These are phyloP conservation scores for Candida loeiensis DNA, from an alignment of 805 yeast genomes.

Conservation along the genomic window DNA sequence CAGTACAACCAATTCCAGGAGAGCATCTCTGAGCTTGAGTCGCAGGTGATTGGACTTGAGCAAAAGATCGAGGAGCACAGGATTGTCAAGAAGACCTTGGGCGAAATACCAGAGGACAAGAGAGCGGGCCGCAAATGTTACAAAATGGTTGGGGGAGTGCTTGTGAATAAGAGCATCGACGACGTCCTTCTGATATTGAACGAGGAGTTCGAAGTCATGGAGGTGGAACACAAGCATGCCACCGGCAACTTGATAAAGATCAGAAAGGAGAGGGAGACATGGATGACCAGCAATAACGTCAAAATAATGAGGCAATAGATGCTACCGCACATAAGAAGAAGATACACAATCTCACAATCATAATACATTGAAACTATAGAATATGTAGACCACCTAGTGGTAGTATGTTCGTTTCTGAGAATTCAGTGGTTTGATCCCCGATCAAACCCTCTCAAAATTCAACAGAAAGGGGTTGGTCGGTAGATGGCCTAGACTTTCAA, in stretches of 20 bases:
- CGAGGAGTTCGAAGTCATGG: conserved; percentile 42
- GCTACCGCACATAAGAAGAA: too few relatives aligned
- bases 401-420: too few relatives aligned
- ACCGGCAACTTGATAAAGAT: conserved; percentile 25
- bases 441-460: too few relatives aligned
- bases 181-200: conserved; percentile 65
- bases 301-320: conserved; percentile 34
- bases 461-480: too few relatives aligned
- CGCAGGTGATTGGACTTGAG: conserved; percentile 31
- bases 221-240: conserved; percentile 19
- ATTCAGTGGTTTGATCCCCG: too few relatives aligned
- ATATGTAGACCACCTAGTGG: neutral
- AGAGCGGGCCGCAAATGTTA: conserved; percentile 67
- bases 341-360: neutral
- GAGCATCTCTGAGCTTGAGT: conserved; percentile 34
- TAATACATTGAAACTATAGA: neutral
- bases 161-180: conserved; percentile 78
- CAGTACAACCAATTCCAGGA: conserved; percentile 42
- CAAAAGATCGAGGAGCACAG: conserved; percentile 39
- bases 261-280: conserved; percentile 33
- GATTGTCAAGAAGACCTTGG: conserved; percentile 40
- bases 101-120: conserved; percentile 30
- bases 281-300: conserved; percentile 42
- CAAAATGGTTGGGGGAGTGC: conserved; percentile 91
- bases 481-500: neutral